Conservation (phyloP, 176 grass and related monocot genomes). For the Pharus latifolius region DNA sequence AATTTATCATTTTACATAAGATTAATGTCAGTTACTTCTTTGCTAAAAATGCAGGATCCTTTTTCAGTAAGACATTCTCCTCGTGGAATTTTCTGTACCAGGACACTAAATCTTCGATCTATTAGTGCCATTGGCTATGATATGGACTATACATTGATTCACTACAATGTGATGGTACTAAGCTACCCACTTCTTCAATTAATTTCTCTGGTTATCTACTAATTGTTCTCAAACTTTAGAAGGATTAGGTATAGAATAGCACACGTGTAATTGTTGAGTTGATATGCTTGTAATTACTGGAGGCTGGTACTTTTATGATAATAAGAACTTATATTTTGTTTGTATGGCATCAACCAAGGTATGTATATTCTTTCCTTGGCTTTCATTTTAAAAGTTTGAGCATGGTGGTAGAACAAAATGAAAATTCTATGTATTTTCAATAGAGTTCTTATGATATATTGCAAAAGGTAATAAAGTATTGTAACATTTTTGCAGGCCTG, state of each 20-base stretch:
- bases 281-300: neutral
- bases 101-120: constrained; percentile 90
- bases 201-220: neutral
- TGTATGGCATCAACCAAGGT: neutral
- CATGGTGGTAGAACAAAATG: neutral
- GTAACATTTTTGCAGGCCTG: constrained; percentile 51
- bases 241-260: neutral
- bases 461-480: neutral
- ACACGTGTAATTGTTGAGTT: constrained; percentile 2
- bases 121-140: constrained; percentile 90
- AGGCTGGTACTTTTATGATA: neutral
- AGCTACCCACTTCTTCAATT: neutral
- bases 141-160: constrained; percentile 97
- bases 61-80: constrained; percentile 72
- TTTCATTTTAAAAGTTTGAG: neutral
- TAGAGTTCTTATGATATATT: neutral
- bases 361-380: neutral
- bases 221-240: neutral
- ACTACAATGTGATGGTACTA: constrained; percentile 94
- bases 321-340: too few relatives aligned
- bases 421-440: neutral
- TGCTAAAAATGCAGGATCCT: constrained; percentile 52
- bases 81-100: constrained; percentile 88
- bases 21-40: neutral
- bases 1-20: too few relatives aligned